Evolutionary conservation across 805 yeast species (phyloP).

Genomic region (Lipomyces chichibuensis): DNA sequence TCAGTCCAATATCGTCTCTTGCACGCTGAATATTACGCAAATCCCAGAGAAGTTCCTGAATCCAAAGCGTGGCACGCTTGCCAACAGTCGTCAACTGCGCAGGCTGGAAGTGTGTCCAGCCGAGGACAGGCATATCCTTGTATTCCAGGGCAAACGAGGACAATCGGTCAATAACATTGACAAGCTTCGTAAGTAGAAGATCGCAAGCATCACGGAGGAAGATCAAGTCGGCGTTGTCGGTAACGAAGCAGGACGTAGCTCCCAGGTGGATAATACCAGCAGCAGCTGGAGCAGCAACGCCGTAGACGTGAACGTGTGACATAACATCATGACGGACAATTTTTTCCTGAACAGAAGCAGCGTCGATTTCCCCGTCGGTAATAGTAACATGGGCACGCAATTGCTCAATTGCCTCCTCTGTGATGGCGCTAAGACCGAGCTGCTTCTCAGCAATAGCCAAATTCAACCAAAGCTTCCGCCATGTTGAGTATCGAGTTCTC

Average conservation of each 20-base stretch:
- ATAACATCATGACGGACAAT: conserved; percentile 98
- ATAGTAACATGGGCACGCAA: conserved; percentile 76
- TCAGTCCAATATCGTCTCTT: conserved; percentile 90
- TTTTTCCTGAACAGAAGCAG: conserved; percentile 91
- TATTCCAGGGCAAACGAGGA: conserved; percentile 84
- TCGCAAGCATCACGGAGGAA: conserved; percentile 96
- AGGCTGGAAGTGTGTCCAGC: conserved; percentile 99
- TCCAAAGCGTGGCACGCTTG: conserved; percentile 96
- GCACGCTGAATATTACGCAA: conserved; percentile 94
- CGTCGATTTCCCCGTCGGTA: conserved; percentile 90
- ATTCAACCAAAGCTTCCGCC: conserved; percentile 97
- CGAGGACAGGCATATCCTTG: conserved; percentile 95
- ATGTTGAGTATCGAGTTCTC: conserved; percentile 92
- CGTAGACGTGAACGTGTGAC: conserved; percentile 98
- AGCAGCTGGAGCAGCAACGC: conserved; percentile 89
- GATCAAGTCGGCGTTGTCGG: conserved; percentile 97
- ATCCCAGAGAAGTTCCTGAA: conserved; percentile 97
- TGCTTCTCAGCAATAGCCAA: conserved; percentile 95
- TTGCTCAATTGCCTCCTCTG: conserved; percentile 89
- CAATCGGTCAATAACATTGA: conserved; percentile 90
- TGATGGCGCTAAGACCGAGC: conserved; percentile 79
- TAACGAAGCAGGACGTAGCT: conserved; percentile 96
- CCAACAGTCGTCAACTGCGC: conserved; percentile 99
- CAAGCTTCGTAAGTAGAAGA: conserved; percentile 88
- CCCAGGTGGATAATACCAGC: conserved; percentile 98